phyloP scores from a whole-genome alignment of 2,329 filamentous ascomycete genomes.

The Trichophyton simii region DNA sequence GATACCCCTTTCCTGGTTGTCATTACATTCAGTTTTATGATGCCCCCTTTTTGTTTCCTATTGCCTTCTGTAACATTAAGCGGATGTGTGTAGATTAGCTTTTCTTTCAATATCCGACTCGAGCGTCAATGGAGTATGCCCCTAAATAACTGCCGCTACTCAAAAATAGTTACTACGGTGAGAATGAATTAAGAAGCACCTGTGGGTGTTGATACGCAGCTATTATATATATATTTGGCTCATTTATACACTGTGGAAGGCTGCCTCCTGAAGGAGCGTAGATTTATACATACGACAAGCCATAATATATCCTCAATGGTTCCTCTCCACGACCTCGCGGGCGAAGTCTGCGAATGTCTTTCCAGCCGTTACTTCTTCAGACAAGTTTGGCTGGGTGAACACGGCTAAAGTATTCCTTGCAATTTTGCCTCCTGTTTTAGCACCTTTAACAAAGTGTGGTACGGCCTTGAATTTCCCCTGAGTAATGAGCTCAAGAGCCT shows the following conservation, averaged over 20 bases:
- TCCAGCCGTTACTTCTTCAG: slow-evolving; percentile 55
- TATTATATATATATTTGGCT: not conserved
- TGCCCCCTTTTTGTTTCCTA: too few species aligned
- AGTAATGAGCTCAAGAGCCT: slow-evolving; percentile 83
- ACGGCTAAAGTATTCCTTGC: slow-evolving; percentile 85
- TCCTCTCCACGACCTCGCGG: slow-evolving; percentile 67
- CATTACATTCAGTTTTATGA: too few species aligned
- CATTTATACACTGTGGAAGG: too few species aligned
- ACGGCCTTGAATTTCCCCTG: slow-evolving; percentile 85
- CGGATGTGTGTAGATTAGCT: too few species aligned
- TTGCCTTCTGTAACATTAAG: too few species aligned
- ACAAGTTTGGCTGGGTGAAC: slow-evolving; percentile 93
- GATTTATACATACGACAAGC: not conserved
- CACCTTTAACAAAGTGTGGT: slow-evolving; percentile 84
- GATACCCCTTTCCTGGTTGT: not conserved
- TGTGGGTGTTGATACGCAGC: not conserved
- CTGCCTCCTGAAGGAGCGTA: not conserved
- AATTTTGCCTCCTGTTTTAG: slow-evolving; percentile 46
- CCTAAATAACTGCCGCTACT: too few species aligned
- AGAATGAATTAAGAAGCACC: too few species aligned
- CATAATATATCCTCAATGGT: slow-evolving; percentile 37
- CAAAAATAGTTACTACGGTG: not conserved
- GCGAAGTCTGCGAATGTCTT: slow-evolving; percentile 63
- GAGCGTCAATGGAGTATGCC: too few species aligned
- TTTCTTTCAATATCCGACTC: too few species aligned